phyloP scores from a whole-genome alignment of 2,329 filamentous ascomycete genomes.

The Huntiella omanensis region DNA sequence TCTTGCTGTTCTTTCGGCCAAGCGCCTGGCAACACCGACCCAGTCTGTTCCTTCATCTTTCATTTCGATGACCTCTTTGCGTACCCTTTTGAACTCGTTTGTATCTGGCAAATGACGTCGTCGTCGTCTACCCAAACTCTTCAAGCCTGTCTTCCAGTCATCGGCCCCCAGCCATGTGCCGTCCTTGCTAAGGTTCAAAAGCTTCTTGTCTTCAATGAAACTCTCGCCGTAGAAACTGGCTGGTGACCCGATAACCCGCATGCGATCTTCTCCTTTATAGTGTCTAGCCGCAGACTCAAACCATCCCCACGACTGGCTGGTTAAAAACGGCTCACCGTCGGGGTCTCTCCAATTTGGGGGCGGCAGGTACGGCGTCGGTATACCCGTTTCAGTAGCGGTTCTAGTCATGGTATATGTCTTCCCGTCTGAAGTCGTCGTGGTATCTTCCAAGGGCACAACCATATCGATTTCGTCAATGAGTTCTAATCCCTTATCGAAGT shows the following conservation, averaged over 20 bases:
- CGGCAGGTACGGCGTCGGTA: slow-evolving; percentile 18
- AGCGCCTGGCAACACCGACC: slow-evolving; percentile 22
- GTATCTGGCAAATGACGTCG: slow-evolving; percentile 21
- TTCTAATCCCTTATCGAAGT: slow-evolving; percentile 25
- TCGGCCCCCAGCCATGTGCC: slow-evolving; percentile 20
- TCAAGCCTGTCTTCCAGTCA: slow-evolving; percentile 17
- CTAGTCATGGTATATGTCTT: slow-evolving; percentile 4
- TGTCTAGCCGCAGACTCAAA: slow-evolving; percentile 25
- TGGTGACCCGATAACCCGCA: slow-evolving; percentile 19
- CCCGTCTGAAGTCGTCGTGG: slow-evolving; percentile 2
- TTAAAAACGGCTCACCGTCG: slow-evolving; percentile 21
- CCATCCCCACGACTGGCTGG: slow-evolving; percentile 24
- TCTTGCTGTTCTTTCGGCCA: slow-evolving; percentile 22
- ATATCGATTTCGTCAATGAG: slow-evolving; percentile 27
- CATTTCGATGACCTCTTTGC: slow-evolving; percentile 17
- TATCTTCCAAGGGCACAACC: slow-evolving; percentile 20
- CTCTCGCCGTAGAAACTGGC: slow-evolving; percentile 14
- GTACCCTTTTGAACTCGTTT: slow-evolving; percentile 17
- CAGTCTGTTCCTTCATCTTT: slow-evolving; percentile 18
- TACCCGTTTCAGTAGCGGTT: slow-evolving; percentile 16
- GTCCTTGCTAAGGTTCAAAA: slow-evolving; percentile 23
- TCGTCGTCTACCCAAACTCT: slow-evolving; percentile 20
- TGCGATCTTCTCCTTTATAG: slow-evolving; percentile 25
- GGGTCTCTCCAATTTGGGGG: slow-evolving; percentile 15
- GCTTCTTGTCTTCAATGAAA: slow-evolving; percentile 16